A percentile compares a stretch with the other conserved stretches of the same genome.
Evolutionary conservation across 371 early-diverging fungal genomes (phyloP).

Genomic region (Apophysomyces elegans): DNA sequence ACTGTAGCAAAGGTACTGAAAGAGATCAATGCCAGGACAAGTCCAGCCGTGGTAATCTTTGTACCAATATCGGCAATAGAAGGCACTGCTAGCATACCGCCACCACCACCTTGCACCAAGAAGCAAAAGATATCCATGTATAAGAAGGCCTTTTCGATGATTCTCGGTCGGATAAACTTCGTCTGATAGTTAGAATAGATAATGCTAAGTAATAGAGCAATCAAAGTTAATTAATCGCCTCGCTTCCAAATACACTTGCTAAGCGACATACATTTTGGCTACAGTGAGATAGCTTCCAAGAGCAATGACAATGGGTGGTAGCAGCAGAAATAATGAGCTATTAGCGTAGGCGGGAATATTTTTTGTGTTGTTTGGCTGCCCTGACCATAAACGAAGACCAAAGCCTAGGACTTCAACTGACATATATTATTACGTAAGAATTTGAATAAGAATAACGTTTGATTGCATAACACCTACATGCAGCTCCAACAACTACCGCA

Average conservation of each 20-base stretch:
- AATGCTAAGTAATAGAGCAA: not conserved
- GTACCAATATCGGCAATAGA: not conserved
- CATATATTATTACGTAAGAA: not conserved
- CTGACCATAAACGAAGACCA: slow-evolving; percentile 11
- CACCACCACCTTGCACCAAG: slow-evolving; percentile 12
- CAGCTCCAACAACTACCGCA: slow-evolving; percentile 6
- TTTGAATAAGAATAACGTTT: no score
- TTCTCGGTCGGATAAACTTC: not conserved
- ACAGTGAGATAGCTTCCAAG: slow-evolving; percentile 8
- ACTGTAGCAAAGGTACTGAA: slow-evolving; percentile 5
- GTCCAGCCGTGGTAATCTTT: not conserved
- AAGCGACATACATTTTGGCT: slow-evolving; percentile 8
- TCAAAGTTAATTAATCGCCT: not conserved
- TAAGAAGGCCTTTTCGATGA: slow-evolving; percentile 5
- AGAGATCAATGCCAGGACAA: slow-evolving; percentile 1
- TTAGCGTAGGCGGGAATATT: slow-evolving; percentile 6
- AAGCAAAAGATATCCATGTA: slow-evolving; percentile 4
- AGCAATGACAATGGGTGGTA: slow-evolving; percentile 12
- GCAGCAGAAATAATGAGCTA: not conserved
- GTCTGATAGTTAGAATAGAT: slow-evolving; percentile 9
- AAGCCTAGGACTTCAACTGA: slow-evolving; percentile 9
- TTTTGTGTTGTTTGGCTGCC: not conserved
- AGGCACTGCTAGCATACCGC: slow-evolving; percentile 11
- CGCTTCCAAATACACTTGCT: not conserved
- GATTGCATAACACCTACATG: not conserved